Percentiles rank a stretch among this genome's conserved stretches.
phyloP scores from a whole-genome alignment of 2,329 filamentous ascomycete genomes.

The Bipolaris zeicola region DNA sequence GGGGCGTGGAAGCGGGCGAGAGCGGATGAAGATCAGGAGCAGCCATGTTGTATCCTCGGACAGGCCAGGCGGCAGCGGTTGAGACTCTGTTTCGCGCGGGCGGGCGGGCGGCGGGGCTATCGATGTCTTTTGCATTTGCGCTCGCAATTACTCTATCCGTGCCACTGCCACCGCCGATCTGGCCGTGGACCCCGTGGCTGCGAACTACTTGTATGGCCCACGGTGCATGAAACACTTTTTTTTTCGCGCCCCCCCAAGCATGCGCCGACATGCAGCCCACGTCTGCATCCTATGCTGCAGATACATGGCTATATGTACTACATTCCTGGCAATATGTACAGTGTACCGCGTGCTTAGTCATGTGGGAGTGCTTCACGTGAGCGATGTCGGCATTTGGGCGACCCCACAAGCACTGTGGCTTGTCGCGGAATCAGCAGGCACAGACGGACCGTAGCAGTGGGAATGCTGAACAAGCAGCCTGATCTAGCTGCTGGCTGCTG shows the following conservation, averaged over 20 bases:
- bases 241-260: slow-evolving; percentile 7
- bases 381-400: slow-evolving; percentile 22
- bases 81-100: slow-evolving; percentile 11
- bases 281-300: slow-evolving; percentile 1
- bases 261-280: slow-evolving; percentile 12
- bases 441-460: slow-evolving; percentile 15
- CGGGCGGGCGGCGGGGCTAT: slow-evolving; percentile 10
- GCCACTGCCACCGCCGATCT: slow-evolving; percentile 8
- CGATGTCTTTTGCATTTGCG: background rate
- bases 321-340: too few relatives aligned
- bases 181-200: slow-evolving; percentile 11
- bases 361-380: slow-evolving; percentile 23
- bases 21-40: background rate
- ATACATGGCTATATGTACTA: too few relatives aligned
- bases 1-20: background rate
- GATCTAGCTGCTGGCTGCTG: slow-evolving; percentile 4
- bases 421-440: slow-evolving; percentile 13
- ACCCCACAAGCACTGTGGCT: slow-evolving; percentile 9
- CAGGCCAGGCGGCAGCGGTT: slow-evolving; percentile 6
- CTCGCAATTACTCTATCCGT: background rate
- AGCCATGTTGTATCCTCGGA: slow-evolving; percentile 10
- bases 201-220: slow-evolving; percentile 14
- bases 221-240: slow-evolving; percentile 25
- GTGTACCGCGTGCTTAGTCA: background rate
- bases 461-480: slow-evolving; percentile 25